Base-by-base conservation (phyloP, 2,329 filamentous ascomycete genomes). In the Penicillium thymicola region DNA sequence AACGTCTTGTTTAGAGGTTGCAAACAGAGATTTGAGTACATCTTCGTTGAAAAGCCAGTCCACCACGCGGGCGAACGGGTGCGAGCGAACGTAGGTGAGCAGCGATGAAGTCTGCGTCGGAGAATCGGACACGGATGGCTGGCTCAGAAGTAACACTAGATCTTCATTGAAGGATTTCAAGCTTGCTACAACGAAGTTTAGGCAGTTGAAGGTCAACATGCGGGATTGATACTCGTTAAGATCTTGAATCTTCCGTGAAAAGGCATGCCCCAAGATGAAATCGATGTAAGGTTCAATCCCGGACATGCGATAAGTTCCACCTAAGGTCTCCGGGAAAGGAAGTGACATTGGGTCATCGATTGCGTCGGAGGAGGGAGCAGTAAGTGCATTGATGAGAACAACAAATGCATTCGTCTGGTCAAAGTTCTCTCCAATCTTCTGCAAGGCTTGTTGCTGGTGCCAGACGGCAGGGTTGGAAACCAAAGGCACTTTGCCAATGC, bases 11-110 rank as follows among this genome's bases (percentile, higher is more conserved):
- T 93, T 89, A 30, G 94, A 85, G 11, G 89, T 85, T 55, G 85
- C 82, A 72, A 97, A 93, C 2, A 99, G 76, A 14, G 88, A 85
- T 62, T 84, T 84, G 66, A 96, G 85, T 23, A 97, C 90, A 62
- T 89, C 90, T 67, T 95, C 90, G 70, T 96, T 97, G 74, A 96
- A 96, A 75, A 99, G 85, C 92, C 94, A 97, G 70, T 99, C 94
- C 89, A 97, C 97, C 16, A 96, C 88, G 57, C 95, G 86, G 3
- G 90, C 87, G 68, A 97, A 99, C 0, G 95, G 93, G 75, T 99
- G 95, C 51, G 96, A 82, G 25, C 86, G 85, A 57, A 94, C 86
- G 70, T 99, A 99, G 6, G 84, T 82, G 48, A 86, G 85, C 5
- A 97, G 79, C 54, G 89, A 89, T 3, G 87, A 88, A 4, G 90